Percentiles rank a stretch among this genome's conserved stretches.
phyloP scores from a whole-genome alignment of 805 yeast species.

The Lachancea lanzarotensis region DNA sequence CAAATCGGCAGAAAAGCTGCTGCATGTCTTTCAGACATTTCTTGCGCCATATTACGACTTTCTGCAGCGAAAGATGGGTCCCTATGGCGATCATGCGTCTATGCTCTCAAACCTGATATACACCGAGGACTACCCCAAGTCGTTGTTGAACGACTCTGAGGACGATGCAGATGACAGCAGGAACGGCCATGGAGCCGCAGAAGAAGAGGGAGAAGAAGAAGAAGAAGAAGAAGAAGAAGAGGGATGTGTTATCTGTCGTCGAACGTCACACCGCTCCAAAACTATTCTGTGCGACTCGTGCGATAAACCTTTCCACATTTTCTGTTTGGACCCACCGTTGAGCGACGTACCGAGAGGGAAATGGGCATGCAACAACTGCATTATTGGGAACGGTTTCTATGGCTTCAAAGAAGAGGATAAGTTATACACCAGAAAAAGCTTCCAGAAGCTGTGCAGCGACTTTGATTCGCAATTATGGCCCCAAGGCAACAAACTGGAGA shows the following conservation, averaged over 20 bases:
- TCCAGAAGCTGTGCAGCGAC: conserved; percentile 47
- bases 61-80: conserved; percentile 14
- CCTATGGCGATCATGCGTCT: conserved; percentile 10
- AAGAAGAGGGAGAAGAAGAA: conserved; percentile 32
- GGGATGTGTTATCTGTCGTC: conserved; percentile 45
- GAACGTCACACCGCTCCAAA: conserved; percentile 38
- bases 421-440: conserved; percentile 52
- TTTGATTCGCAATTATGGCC: conserved; percentile 42
- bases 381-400: conserved; percentile 81
- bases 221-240: conserved; percentile 33
- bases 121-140: conserved; percentile 29
- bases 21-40: conserved; percentile 20
- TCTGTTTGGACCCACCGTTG: conserved; percentile 58
- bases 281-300: conserved; percentile 71
- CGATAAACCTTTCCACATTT: conserved; percentile 57
- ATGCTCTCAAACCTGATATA: conserved; percentile 19
- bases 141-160: conserved; percentile 27
- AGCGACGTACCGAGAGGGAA: conserved; percentile 45
- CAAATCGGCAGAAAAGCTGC: conserved; percentile 10
- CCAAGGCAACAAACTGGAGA: conserved; percentile 26
- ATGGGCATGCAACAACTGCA: conserved; percentile 81
- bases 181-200: conserved; percentile 23
- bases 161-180: not conserved
- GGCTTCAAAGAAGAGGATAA: conserved; percentile 71
- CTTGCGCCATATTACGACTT: conserved; percentile 32